Evolutionary conservation across 768 basidiomycete genomes (phyloP).

Genomic region (Pleurotus citrinopileatus): DNA sequence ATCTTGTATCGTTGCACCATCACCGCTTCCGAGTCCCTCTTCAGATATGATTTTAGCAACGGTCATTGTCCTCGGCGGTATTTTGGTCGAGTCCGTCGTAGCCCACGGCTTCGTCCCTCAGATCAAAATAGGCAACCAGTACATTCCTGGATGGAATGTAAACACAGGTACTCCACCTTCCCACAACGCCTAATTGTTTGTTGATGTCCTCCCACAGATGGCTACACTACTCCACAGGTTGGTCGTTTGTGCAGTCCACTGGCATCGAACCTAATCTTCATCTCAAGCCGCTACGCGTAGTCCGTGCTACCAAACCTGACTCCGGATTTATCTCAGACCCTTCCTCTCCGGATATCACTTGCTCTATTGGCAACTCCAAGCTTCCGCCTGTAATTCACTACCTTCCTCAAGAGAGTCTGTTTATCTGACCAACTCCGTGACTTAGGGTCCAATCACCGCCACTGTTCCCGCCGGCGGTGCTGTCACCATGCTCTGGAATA

Average conservation of each 20-base stretch:
- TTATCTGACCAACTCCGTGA: not conserved
- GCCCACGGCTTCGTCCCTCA: slow-evolving; percentile 35
- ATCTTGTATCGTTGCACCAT: too few species aligned
- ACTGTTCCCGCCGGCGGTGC: slow-evolving; percentile 33
- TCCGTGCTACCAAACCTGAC: slow-evolving; percentile 32
- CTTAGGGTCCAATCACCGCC: slow-evolving; percentile 31
- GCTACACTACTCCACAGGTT: slow-evolving; percentile 31
- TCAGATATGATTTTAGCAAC: too few species aligned
- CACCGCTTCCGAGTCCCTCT: too few species aligned
- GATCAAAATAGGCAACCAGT: slow-evolving; percentile 28
- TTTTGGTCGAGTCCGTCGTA: slow-evolving; percentile 21
- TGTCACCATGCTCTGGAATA: slow-evolving; percentile 34
- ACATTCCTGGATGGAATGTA: slow-evolving; percentile 32
- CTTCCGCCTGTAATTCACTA: slow-evolving; percentile 25
- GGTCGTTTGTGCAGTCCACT: too few species aligned
- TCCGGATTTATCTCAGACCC: slow-evolving; percentile 31
- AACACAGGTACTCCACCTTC: slow-evolving; percentile 18
- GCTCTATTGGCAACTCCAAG: slow-evolving; percentile 35
- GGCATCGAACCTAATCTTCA: too few species aligned
- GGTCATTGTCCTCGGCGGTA: slow-evolving; percentile 13
- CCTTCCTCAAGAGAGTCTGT: not conserved
- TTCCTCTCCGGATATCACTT: slow-evolving; percentile 31
- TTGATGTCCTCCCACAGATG: slow-evolving; percentile 18
- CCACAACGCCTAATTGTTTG: not conserved
- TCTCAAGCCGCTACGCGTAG: slow-evolving; percentile 33